Percentiles rank a stretch among this genome's conserved stretches.
Conservation (phyloP, 257 asterid species). For the Nicotiana tabacum region DNA sequence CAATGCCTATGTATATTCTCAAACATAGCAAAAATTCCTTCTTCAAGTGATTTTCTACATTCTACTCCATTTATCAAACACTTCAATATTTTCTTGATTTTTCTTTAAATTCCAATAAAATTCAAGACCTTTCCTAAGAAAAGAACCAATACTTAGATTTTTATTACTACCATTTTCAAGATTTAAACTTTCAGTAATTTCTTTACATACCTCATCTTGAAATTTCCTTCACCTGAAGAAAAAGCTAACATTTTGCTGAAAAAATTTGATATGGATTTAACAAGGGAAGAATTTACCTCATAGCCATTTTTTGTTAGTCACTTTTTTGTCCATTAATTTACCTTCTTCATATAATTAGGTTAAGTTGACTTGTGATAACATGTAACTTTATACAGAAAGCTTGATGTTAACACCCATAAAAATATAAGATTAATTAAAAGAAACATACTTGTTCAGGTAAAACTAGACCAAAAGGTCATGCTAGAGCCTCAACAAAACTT, state of each 20-base stretch:
- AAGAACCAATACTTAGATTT: constrained; percentile 38
- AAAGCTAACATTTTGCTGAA: constrained; percentile 62
- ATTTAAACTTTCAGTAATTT: not conserved
- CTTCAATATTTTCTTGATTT: constrained; percentile 5
- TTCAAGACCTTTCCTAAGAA: constrained; percentile 56
- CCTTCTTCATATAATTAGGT: constrained; percentile 42
- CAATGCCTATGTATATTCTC: too few species aligned
- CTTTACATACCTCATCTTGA: constrained; percentile 15
- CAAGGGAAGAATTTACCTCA: constrained; percentile 36
- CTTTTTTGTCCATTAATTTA: constrained; percentile 36
- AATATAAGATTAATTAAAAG: too few species aligned
- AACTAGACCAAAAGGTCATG: too few species aligned
- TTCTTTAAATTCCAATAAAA: constrained; percentile 35
- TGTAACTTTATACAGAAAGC: too few species aligned
- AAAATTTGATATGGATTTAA: constrained; percentile 49
- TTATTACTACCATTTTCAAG: constrained; percentile 11
- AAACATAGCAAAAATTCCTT: too few species aligned
- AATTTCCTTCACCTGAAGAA: constrained; percentile 39
- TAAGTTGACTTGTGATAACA: too few species aligned
- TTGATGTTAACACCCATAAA: too few species aligned
- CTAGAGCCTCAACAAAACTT: too few species aligned
- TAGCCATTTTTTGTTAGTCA: constrained; percentile 70
- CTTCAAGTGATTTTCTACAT: too few species aligned
- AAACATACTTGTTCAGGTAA: too few species aligned
- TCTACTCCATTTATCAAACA: constrained; percentile 5